Evolutionary conservation across 495 filamentous ascomycete genomes (phyloP), one percentile per base, ranked within the genome.

Genomic region (Daldinia decipiens): DNA sequence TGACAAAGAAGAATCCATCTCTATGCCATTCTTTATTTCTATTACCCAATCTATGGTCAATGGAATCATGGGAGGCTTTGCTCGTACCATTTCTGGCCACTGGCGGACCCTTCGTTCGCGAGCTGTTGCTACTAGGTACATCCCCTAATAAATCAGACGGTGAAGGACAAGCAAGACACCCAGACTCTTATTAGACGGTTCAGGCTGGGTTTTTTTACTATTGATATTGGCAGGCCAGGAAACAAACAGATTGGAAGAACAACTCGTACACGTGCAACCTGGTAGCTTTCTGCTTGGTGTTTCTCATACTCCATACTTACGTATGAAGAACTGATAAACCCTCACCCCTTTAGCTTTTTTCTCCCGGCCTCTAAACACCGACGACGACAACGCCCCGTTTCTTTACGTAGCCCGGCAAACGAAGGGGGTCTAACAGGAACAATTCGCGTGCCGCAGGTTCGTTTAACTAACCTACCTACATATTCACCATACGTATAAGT

Each of bases 31-130:
- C 69, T 71, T 70, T 63, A 71, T 79, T 80, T 80, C 61, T 57
- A 79, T 80, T 81, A 81, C 77, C 51, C 73, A 79, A 81, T 81
- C 66, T 59, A 66, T 78, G 62, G 58, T 64, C 67, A 65, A 76
- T 73, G 74, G 65, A 74, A 73, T 65, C 65, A 73, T 62, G 70
- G 70, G 65, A 57, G 54, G 59, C 64, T 47, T 64, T 67, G 63
- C 69, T 72, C 64, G 57, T 51, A 54, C 58, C 62, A 71, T 61
- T 59, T 47, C 63, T 59, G 64, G 66, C 59, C 63, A 67, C 59
- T 51, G 59, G 68, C 62, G 68, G 62, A 15, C 52, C 61, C 19
- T 65, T 40, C 55, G 32, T 45, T 63, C 43, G 36, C 60, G 34
- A 68, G 62, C 19, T 55, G 39, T 31, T 54, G 56, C 61, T 59